phyloP scores from a whole-genome alignment of 805 yeast species.

The Kluyveromyces lactis region DNA sequence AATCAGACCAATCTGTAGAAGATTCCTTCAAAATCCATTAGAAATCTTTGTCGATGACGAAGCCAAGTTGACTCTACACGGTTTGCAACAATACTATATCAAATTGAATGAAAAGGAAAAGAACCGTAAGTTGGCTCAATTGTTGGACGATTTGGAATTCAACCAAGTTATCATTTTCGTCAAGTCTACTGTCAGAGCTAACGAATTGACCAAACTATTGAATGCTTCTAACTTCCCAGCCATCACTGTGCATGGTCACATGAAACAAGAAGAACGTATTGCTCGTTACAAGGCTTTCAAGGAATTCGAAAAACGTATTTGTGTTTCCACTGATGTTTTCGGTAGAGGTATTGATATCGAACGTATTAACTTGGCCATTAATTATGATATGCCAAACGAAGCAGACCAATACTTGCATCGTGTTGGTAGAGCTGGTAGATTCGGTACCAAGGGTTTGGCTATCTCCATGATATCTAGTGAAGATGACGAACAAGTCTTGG shows the following conservation, averaged over 20 bases:
- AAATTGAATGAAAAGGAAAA: constrained; percentile 86
- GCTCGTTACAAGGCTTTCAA: constrained; percentile 92
- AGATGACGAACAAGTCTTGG: constrained; percentile 84
- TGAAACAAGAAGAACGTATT: constrained; percentile 97
- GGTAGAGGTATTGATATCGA: constrained; percentile 99
- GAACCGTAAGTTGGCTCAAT: constrained; percentile 85
- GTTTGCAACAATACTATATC: constrained; percentile 92
- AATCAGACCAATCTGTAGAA: constrained; percentile 93
- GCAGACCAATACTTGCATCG: constrained; percentile 98
- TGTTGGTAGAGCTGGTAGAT: constrained; percentile 99
- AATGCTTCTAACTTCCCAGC: constrained; percentile 94
- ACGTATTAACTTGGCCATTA: constrained; percentile 95
- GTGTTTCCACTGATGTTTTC: constrained; percentile 96
- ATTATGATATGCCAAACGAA: constrained; percentile 91
- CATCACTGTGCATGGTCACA: constrained; percentile 90
- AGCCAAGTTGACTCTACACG: constrained; percentile 93
- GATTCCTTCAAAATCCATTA: constrained; percentile 95
- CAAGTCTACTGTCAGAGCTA: constrained; percentile 83
- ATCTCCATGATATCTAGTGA: constrained; percentile 79
- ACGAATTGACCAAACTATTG: constrained; percentile 80
- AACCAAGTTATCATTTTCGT: constrained; percentile 97
- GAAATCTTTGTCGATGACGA: constrained; percentile 97
- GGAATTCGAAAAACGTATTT: constrained; percentile 96
- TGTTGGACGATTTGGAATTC: constrained; percentile 89
- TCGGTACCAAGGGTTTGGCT: constrained; percentile 98